These are phyloP conservation scores for Acacia concinna DNA, from an alignment of 331 rosid species.

Conservation along the genomic window DNA sequence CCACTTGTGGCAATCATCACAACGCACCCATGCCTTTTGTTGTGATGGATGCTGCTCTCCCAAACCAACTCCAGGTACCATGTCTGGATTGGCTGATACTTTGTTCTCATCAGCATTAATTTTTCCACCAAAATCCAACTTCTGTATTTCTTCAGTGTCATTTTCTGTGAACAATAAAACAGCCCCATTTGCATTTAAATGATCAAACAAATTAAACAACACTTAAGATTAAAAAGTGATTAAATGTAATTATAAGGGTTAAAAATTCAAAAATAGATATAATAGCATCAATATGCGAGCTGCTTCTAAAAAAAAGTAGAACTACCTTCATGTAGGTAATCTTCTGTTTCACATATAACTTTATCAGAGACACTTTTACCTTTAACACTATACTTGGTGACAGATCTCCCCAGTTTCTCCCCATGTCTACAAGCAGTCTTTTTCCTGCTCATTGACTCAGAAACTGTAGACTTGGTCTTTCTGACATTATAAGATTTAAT, in stretches of 20 bases:
- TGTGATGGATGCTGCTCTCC: slow-evolving; percentile 59
- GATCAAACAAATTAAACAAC: slow-evolving; percentile 13
- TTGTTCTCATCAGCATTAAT: slow-evolving; percentile 30
- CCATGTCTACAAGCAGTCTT: slow-evolving; percentile 41
- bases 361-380: slow-evolving; percentile 41
- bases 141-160: slow-evolving; percentile 45
- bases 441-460: slow-evolving; percentile 50
- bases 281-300: slow-evolving; percentile 15
- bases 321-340: slow-evolving; percentile 56
- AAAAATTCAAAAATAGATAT: slow-evolving; percentile 16
- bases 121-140: slow-evolving; percentile 46
- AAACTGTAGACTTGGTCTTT: slow-evolving; percentile 50
- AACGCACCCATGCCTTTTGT: slow-evolving; percentile 86
- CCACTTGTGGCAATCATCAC: slow-evolving; percentile 96
- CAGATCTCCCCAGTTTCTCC: slow-evolving; percentile 49
- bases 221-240: slow-evolving; percentile 19
- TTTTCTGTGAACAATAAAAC: slow-evolving; percentile 29
- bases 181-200: slow-evolving; percentile 11
- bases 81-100: slow-evolving; percentile 37
- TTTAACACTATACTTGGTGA: slow-evolving; percentile 46
- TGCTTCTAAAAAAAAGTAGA: slow-evolving; percentile 1
- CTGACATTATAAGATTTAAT: slow-evolving; percentile 40
- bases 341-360: slow-evolving; percentile 43
- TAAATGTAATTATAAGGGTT: slow-evolving; percentile 1
- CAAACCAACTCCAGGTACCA: slow-evolving; percentile 43